Conservation (phyloP, 352 stramenopile species). For the Pythium volutum region DNA sequence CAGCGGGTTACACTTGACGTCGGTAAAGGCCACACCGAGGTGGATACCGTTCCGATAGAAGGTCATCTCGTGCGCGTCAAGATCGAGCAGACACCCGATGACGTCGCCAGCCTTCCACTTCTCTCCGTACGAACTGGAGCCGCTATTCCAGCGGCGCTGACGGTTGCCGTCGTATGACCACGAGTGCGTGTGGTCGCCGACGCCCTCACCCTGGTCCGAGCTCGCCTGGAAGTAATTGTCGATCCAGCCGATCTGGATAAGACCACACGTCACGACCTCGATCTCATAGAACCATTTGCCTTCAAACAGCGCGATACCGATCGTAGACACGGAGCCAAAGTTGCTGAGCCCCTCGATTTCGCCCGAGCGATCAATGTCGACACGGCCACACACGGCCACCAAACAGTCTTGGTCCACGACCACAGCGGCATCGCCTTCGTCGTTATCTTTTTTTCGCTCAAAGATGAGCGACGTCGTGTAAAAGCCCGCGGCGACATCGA, state of each 20-base stretch:
- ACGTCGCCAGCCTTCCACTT: conserved; percentile 91
- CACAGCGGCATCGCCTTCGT: conserved; percentile 49
- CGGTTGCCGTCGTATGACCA: conserved; percentile 93
- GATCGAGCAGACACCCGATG: conserved; percentile 88
- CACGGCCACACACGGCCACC: conserved; percentile 65
- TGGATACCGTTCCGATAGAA: conserved; percentile 89
- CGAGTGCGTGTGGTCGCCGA: conserved; percentile 89
- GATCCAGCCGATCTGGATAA: conserved; percentile 93
- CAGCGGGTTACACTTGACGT: conserved; percentile 44
- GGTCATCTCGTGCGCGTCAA: conserved; percentile 76
- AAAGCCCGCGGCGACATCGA: conserved; percentile 83
- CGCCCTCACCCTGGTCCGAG: conserved; percentile 89
- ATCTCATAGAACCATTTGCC: conserved; percentile 95
- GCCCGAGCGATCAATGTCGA: conserved; percentile 84
- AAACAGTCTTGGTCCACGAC: conserved; percentile 68
- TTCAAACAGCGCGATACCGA: conserved; percentile 64
- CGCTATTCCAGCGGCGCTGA: conserved; percentile 90
- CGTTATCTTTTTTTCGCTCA: conserved; percentile 79
- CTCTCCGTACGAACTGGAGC: conserved; percentile 84
- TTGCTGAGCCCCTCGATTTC: conserved; percentile 88
- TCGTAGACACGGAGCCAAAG: conserved; percentile 82
- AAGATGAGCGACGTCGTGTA: conserved; percentile 87
- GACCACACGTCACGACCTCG: conserved; percentile 83
- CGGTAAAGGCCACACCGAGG: conserved; percentile 71
- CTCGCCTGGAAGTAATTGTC: conserved; percentile 90